Conservation (phyloP, 345 rosid genomes). For the Hibiscus trionum region DNA sequence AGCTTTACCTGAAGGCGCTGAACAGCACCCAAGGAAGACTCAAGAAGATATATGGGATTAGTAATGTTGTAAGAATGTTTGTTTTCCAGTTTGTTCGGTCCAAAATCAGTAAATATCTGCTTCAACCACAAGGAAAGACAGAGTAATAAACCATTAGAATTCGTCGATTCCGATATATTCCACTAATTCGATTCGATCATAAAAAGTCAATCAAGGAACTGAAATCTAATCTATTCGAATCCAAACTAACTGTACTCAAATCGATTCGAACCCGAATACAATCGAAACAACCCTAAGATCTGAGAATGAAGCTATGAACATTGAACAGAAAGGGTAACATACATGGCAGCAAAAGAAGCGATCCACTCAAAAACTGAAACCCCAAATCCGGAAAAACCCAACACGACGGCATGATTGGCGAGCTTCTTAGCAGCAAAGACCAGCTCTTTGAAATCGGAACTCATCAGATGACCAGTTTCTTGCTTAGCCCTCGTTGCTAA, state of each 20-base stretch:
- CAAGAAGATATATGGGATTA: slow-evolving; percentile 83
- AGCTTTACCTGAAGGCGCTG: slow-evolving; percentile 49
- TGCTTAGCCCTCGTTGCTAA: slow-evolving; percentile 34
- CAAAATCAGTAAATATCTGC: slow-evolving; percentile 80
- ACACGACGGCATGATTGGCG: slow-evolving; percentile 33
- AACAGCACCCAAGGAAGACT: slow-evolving; percentile 66
- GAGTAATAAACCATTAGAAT: neutral
- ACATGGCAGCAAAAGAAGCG: slow-evolving; percentile 84
- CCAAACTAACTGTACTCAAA: neutral
- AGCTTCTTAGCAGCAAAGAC: slow-evolving; percentile 42
- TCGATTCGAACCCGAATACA: neutral
- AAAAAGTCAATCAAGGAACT: neutral
- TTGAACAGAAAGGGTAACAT: neutral
- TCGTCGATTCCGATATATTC: neutral
- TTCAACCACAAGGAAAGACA: neutral
- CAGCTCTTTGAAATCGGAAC: slow-evolving; percentile 47
- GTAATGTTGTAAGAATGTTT: slow-evolving; percentile 62
- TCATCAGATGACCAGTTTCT: slow-evolving; percentile 26
- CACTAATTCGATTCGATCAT: neutral
- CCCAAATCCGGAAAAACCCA: slow-evolving; percentile 60
- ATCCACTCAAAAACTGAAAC: slow-evolving; percentile 74
- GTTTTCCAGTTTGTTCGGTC: slow-evolving; percentile 92
- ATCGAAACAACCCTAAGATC: neutral
- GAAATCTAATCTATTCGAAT: too few relatives aligned
- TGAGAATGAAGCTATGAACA: neutral